Evolutionary conservation across 805 yeast species (phyloP).

Genomic region (Candida khao-thaluensis): DNA sequence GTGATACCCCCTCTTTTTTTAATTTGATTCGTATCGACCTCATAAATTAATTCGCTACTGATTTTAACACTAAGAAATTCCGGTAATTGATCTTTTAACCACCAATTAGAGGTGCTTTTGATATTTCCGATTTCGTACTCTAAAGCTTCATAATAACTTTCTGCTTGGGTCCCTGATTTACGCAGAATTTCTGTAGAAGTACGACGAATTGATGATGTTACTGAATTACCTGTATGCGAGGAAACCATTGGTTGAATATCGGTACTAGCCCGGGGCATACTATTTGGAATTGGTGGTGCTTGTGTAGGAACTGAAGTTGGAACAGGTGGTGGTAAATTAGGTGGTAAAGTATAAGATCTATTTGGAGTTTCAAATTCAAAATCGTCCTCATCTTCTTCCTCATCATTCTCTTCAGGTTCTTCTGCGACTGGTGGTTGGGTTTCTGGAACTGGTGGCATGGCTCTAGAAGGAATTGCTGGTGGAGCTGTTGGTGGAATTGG

Average conservation of each 20-base stretch:
- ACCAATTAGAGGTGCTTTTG: slow-evolving; percentile 51
- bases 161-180: slow-evolving; percentile 30
- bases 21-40: slow-evolving; percentile 58
- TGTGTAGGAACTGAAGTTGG: slow-evolving; percentile 3
- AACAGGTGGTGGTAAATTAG: slow-evolving; percentile 9
- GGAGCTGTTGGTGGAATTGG: slow-evolving; percentile 3
- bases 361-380: slow-evolving; percentile 18
- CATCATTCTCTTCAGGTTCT: slow-evolving; percentile 6
- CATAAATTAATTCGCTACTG: slow-evolving; percentile 55
- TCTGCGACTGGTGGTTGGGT: not conserved
- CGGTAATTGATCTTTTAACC: slow-evolving; percentile 62
- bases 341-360: slow-evolving; percentile 14
- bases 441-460: slow-evolving; percentile 1
- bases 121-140: slow-evolving; percentile 31
- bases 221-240: slow-evolving; percentile 7
- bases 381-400: slow-evolving; percentile 11
- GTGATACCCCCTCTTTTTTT: slow-evolving; percentile 56
- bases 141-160: slow-evolving; percentile 21
- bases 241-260: slow-evolving; percentile 7
- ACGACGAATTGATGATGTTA: slow-evolving; percentile 11
- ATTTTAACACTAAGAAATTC: slow-evolving; percentile 40
- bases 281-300: slow-evolving; percentile 8
- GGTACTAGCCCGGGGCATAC: slow-evolving; percentile 6
- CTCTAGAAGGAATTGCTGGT: slow-evolving; percentile 5
- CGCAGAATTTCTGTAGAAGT: slow-evolving; percentile 15